Percentiles rank a stretch among this genome's conserved stretches.
Conservation (phyloP, 179 eudicot species). For the Patellifolia procumbens region DNA sequence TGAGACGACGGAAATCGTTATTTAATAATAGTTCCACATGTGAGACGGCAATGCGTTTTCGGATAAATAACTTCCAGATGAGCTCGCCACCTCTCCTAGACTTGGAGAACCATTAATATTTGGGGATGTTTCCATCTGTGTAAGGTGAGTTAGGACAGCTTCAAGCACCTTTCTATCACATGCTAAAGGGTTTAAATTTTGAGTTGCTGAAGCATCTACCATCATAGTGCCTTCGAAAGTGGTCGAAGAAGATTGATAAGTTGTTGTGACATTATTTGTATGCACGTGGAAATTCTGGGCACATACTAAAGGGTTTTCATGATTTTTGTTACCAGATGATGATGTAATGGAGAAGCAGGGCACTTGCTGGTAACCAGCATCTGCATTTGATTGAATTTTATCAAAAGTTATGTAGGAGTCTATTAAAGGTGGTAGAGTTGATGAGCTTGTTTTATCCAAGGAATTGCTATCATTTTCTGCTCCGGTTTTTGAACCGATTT, state of each 20-base stretch:
- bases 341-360: conserved; percentile 96
- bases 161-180: conserved; percentile 53
- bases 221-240: conserved; percentile 11
- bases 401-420: conserved; percentile 62
- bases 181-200: conserved; percentile 22
- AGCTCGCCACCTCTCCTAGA: conserved; percentile 53
- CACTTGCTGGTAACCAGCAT: conserved; percentile 68
- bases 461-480: conserved; percentile 8
- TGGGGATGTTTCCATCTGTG: conserved; percentile 40
- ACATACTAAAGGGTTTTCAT: not conserved
- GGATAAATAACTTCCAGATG: conserved; percentile 59
- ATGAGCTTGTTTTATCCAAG: conserved; percentile 36
- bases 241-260: not conserved
- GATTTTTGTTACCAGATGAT: conserved; percentile 26
- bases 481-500: conserved; percentile 31
- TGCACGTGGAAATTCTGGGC: conserved; percentile 25
- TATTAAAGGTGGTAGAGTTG: conserved; percentile 59
- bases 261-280: conserved; percentile 8
- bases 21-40: conserved; percentile 55
- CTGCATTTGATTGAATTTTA: conserved; percentile 36
- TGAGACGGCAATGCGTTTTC: conserved; percentile 46
- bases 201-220: not conserved
- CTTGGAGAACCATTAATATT: conserved; percentile 39
- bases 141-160: conserved; percentile 58
- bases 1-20: not conserved